Conservation (phyloP, 2,329 filamentous ascomycete species). For the Apiospora kogelbergensis region DNA sequence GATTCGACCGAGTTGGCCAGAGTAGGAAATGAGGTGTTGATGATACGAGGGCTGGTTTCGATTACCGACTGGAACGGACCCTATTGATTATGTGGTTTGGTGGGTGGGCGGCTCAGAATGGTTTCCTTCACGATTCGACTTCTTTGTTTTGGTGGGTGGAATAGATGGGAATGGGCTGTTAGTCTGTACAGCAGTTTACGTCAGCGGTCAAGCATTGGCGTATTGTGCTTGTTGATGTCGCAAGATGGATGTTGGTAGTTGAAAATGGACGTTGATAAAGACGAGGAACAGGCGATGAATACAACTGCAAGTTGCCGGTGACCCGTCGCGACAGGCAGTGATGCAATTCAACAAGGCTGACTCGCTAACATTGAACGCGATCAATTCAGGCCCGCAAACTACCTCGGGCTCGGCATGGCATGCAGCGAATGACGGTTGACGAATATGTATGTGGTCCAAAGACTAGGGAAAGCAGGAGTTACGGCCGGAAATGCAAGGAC, state of each 20-base stretch:
- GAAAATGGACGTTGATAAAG: neutral
- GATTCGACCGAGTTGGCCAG: neutral
- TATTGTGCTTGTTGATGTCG: neutral
- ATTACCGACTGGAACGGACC: neutral
- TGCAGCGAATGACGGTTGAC: neutral
- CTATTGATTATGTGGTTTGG: neutral
- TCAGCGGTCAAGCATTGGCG: neutral
- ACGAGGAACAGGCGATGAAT: neutral
- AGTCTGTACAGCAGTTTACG: neutral
- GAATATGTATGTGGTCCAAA: neutral
- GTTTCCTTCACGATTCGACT: neutral
- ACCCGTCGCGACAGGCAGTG: neutral
- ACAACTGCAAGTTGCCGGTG: neutral
- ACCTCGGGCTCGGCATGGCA: neutral
- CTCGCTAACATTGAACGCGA: neutral
- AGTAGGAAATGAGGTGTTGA: neutral
- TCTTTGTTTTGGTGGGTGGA: neutral
- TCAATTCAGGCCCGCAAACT: neutral
- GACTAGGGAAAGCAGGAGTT: neutral
- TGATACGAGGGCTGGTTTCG: neutral
- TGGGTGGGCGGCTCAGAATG: neutral
- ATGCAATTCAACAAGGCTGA: slow-evolving; percentile 5
- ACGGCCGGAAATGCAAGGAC: neutral
- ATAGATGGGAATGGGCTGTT: neutral
- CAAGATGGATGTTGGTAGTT: neutral